A percentile compares a stretch with the other conserved stretches of the same genome.
Evolutionary conservation across 441 rosid genomes (phyloP).

Genomic region (Populus hybrid): DNA sequence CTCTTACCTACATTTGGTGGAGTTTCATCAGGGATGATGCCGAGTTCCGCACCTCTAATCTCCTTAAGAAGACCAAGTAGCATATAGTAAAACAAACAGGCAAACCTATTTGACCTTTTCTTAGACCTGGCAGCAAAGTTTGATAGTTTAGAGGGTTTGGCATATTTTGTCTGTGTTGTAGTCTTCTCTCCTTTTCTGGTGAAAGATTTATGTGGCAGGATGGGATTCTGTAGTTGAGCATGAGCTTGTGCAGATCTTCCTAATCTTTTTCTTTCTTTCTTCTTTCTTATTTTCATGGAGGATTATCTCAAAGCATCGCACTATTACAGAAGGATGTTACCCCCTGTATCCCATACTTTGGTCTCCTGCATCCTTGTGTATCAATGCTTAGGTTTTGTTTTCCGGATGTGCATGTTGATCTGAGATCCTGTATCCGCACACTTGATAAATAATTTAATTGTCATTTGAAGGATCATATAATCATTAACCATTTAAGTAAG

Average conservation of each 20-base stretch:
- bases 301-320: too few species aligned
- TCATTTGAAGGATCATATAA: too few species aligned
- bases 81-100: background rate
- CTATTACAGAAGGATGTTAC: too few species aligned
- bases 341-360: too few species aligned
- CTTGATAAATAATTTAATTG: too few species aligned
- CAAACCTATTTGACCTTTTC: background rate
- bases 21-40: slow-evolving; percentile 89
- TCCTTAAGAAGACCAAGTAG: slow-evolving; percentile 57
- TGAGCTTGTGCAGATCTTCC: background rate
- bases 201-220: background rate
- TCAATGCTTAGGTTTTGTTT: too few species aligned
- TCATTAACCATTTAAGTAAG: too few species aligned
- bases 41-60: slow-evolving; percentile 47
- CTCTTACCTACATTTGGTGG: slow-evolving; percentile 90
- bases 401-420: too few species aligned
- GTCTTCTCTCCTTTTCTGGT: background rate
- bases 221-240: background rate
- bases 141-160: background rate
- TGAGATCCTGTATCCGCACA: too few species aligned
- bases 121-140: background rate
- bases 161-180: background rate
- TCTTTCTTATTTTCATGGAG: too few species aligned
- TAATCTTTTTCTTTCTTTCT: too few species aligned
- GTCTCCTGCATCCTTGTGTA: too few species aligned